Percentiles rank a stretch among this genome's conserved stretches.
phyloP scores from a whole-genome alignment of 179 eudicot species.

The Silene noctiflora region DNA sequence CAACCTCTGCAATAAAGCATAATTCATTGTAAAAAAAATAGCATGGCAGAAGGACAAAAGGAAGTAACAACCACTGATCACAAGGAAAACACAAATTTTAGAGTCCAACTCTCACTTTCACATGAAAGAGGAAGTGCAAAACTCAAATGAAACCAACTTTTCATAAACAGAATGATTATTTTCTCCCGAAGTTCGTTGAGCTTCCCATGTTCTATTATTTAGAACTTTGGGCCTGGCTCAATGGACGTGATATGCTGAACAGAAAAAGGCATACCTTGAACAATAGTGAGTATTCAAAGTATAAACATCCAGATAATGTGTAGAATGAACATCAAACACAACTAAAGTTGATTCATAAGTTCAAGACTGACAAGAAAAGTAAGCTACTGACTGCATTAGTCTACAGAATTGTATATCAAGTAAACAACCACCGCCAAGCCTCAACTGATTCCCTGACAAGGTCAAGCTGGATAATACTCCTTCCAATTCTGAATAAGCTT shows the following conservation, averaged over 20 bases:
- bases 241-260: neutral
- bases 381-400: constrained; percentile 1
- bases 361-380: neutral
- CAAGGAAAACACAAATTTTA: constrained; percentile 5
- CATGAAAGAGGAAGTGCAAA: neutral
- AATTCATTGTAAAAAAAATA: neutral
- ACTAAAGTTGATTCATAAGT: neutral
- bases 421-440: constrained; percentile 1
- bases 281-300: neutral
- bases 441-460: neutral
- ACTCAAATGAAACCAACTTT: neutral
- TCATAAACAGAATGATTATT: neutral
- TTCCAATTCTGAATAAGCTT: too few relatives aligned
- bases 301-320: neutral
- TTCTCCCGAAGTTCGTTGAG: neutral
- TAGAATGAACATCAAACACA: neutral
- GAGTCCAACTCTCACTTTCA: neutral
- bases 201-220: neutral
- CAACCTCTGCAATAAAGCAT: constrained; percentile 60
- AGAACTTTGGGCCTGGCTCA: neutral
- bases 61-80: neutral
- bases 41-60: neutral
- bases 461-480: neutral
- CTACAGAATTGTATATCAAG: neutral
- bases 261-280: neutral